Conservation (phyloP, 2,329 filamentous ascomycete genomes). For the Penicillium palitans region DNA sequence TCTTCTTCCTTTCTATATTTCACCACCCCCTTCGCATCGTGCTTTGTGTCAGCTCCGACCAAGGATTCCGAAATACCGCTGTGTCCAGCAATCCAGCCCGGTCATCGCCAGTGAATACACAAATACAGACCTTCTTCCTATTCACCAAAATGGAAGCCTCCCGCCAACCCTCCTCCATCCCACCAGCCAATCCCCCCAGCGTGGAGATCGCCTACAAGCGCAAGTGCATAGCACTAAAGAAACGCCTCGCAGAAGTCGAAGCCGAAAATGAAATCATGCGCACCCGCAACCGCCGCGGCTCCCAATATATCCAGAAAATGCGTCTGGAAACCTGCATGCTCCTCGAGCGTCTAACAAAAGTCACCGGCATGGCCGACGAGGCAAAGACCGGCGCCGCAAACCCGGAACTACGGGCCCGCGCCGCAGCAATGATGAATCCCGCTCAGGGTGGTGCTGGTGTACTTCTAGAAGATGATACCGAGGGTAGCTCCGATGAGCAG, state of each 20-base stretch:
- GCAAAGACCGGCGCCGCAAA: constrained; percentile 33
- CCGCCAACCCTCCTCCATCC: constrained; percentile 27
- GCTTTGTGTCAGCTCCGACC: background rate
- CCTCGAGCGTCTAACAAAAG: constrained; percentile 42
- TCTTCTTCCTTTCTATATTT: background rate
- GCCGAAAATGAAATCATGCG: constrained; percentile 83
- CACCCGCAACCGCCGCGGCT: constrained; percentile 73
- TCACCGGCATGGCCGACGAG: constrained; percentile 46
- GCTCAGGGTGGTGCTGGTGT: constrained; percentile 11
- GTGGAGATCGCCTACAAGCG: constrained; percentile 94
- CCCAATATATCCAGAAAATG: constrained; percentile 86
- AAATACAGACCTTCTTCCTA: background rate
- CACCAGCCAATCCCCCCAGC: constrained; percentile 68
- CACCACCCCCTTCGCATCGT: constrained; percentile 3
- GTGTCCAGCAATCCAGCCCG: background rate
- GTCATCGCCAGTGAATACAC: background rate
- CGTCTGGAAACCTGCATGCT: constrained; percentile 60
- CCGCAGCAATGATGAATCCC: constrained; percentile 35
- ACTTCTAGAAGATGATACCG: constrained; percentile 43
- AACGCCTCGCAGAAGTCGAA: constrained; percentile 87
- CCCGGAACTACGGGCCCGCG: constrained; percentile 41
- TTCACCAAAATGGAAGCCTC: constrained; percentile 32
- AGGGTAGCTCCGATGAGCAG: constrained; percentile 47
- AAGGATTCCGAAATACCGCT: background rate
- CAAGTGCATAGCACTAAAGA: constrained; percentile 94